Evolutionary conservation across 2,329 filamentous ascomycete genomes (phyloP).

Genomic region (Pseudogymnoascus sp.): DNA sequence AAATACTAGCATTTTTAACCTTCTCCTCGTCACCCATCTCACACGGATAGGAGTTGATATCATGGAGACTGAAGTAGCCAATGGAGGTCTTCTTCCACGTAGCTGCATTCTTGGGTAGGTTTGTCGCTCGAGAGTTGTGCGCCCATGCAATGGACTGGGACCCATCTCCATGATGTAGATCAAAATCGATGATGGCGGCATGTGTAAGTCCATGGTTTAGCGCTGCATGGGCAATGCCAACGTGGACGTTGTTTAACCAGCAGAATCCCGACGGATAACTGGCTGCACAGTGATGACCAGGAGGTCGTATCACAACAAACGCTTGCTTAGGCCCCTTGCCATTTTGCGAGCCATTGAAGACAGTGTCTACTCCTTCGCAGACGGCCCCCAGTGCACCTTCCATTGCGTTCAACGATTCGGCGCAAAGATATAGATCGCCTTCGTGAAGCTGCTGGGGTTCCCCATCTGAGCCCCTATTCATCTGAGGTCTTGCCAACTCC

Average conservation of each 20-base stretch:
- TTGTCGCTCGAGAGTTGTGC: constrained; percentile 66
- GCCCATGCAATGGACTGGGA: constrained; percentile 91
- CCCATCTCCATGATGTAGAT: constrained; percentile 89
- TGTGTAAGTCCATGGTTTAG: constrained; percentile 82
- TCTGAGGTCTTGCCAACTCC: constrained; percentile 65
- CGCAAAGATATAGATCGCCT: constrained; percentile 84
- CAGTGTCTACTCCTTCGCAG: constrained; percentile 82
- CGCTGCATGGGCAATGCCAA: constrained; percentile 87
- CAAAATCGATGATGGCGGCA: constrained; percentile 87
- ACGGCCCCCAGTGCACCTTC: constrained; percentile 89
- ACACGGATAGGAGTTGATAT: constrained; percentile 98
- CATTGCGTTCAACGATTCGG: constrained; percentile 78
- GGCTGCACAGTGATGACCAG: constrained; percentile 90
- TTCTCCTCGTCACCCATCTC: constrained; percentile 91
- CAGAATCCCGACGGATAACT: constrained; percentile 91
- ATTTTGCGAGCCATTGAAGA: constrained; percentile 52
- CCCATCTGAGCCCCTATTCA: constrained; percentile 43
- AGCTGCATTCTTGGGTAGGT: constrained; percentile 61
- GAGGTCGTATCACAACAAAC: constrained; percentile 87
- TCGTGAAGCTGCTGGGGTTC: constrained; percentile 60
- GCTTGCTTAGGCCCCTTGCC: constrained; percentile 60
- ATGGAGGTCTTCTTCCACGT: constrained; percentile 78
- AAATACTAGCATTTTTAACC: constrained; percentile 86
- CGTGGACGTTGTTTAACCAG: constrained; percentile 97
- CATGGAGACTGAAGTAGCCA: constrained; percentile 93